phyloP scores from a whole-genome alignment of 2,329 filamentous ascomycete species.

The Zasmidium cellare region DNA sequence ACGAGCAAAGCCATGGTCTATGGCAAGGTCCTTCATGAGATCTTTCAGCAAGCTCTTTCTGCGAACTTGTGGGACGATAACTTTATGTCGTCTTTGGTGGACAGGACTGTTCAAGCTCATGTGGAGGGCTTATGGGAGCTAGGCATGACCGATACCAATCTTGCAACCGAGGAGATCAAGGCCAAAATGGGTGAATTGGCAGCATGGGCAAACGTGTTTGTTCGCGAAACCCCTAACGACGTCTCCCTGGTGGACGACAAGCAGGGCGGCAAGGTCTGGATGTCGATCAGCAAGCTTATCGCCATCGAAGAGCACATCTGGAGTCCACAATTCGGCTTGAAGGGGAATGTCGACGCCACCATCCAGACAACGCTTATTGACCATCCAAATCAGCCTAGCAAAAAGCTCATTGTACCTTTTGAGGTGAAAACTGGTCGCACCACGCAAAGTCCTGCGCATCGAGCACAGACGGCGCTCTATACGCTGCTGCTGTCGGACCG shows the following conservation, averaged over 20 bases:
- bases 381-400: conserved; percentile 56
- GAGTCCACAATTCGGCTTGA: conserved; percentile 96
- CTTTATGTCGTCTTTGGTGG: conserved; percentile 68
- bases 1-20: conserved; percentile 81
- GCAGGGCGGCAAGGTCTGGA: conserved; percentile 71
- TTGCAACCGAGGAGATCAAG: conserved; percentile 76
- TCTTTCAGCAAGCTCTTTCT: conserved; percentile 88
- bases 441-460: conserved; percentile 74
- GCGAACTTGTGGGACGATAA: conserved; percentile 75
- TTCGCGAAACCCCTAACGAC: conserved; percentile 68
- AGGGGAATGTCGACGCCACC: conserved; percentile 96
- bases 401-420: conserved; percentile 76
- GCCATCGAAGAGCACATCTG: conserved; percentile 98
- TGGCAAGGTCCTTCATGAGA: conserved; percentile 88
- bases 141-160: conserved; percentile 64
- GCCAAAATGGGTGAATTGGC: conserved; percentile 81
- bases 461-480: conserved; percentile 92
- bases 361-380: conserved; percentile 84
- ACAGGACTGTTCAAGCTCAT: conserved; percentile 70
- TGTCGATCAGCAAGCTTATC: conserved; percentile 90
- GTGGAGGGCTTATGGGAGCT: conserved; percentile 90
- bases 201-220: conserved; percentile 80
- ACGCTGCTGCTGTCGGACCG: conserved; percentile 89
- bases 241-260: conserved; percentile 77
- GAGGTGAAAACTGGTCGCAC: conserved; percentile 93